Base-by-base conservation (phyloP, 108 stramenopile species). In the Phaeodactylum tricornutum region DNA sequence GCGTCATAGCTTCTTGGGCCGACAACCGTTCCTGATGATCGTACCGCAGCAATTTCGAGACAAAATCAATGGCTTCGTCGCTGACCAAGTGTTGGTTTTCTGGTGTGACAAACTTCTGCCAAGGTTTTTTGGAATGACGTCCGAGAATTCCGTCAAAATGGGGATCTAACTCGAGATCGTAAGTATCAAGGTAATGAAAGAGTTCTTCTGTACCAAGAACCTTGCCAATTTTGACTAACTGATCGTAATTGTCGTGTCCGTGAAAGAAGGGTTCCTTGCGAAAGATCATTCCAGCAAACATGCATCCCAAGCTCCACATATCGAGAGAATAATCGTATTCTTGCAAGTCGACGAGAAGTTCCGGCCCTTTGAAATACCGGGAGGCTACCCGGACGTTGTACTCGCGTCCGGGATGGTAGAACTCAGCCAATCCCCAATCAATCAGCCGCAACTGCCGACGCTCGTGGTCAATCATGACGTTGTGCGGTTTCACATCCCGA, bases 221-320 rank as follows among this genome's bases (percentile, higher is more conserved):
- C 65, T 95, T 95, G 63, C 94, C 94, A 71, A 96, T 94, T 59
- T 94, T 93, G 21, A 99, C 95, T 17, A 99, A 77, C 80, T 99
- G 98, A 67, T 99, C 98, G 62, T 99, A 97, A 63, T 99, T 99
- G 62, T 99, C 94, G 53, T 94, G 94, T 26, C 98, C 96, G 56
- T 96, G 94, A 66, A 98, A 97, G 79, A 96, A 98, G 3, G 95
- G 95, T 56, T 95, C 98, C 77, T 97, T 97, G 57, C 96, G 81
- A 69, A 99, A 99, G 58, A 99, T 95, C 98, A 99, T 99, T 20
- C 98, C 96, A 1, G 96, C 91, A 66, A 97, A 94, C 98, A 99
- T 99, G 55, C 96, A 97, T 16, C 98, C 98, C 47, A 99, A 64
- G 55, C 88, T 92, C 98, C 98, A 99, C 97, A 99, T 98, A 62